Evolutionary conservation across 306 rosid species (phyloP), one percentile per base, ranked within the genome.

Genomic region (Mimosa pudica): DNA sequence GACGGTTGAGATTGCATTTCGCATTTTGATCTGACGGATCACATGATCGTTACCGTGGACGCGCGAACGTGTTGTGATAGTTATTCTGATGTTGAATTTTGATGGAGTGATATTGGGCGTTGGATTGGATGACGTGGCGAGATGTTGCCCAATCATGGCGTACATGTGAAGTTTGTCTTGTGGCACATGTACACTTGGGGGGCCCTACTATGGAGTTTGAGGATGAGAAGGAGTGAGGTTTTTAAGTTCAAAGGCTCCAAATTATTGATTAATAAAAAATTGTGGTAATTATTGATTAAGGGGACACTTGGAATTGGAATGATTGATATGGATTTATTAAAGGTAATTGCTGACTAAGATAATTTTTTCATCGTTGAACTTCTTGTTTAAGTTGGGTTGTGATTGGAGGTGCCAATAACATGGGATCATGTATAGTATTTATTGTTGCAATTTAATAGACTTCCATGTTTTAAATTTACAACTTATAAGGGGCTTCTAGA

Each of bases 81-180:
- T 36, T 24, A 24, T 24, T n/a, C 1, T 33, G 6, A 1, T 78
- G 0, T 2, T 4, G 11, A 35, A 9, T 10, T 60, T 24, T 24
- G 42, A 49, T 49, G 16, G 38, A 9, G 54, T 24, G 76, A 68
- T 61, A 41, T 76, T 8, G 54, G 18, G 24, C 42, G 78, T 6
- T 63, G 2, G 72, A 70, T 48, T 60, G 49, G 78, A 76, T 82
- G 84, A 73, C 85, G 75, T 82, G 83, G 79, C 52, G 1, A 3
- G 6, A 71, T 20, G 8, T 0, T 10, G 24, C 35, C 83, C 86
- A 82, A 82, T 79, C 89, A 77, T 77, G 74, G 74, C 76, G 85
- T 54, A 70, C 11, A 24, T 71, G 11, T 52, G 79, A 57, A 79
- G 86, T 47, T 30, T 64, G 77, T 30, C 48, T 63, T 64, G 69